Conservation (phyloP, 2,329 filamentous ascomycete species). For the Clonostachys solani region DNA sequence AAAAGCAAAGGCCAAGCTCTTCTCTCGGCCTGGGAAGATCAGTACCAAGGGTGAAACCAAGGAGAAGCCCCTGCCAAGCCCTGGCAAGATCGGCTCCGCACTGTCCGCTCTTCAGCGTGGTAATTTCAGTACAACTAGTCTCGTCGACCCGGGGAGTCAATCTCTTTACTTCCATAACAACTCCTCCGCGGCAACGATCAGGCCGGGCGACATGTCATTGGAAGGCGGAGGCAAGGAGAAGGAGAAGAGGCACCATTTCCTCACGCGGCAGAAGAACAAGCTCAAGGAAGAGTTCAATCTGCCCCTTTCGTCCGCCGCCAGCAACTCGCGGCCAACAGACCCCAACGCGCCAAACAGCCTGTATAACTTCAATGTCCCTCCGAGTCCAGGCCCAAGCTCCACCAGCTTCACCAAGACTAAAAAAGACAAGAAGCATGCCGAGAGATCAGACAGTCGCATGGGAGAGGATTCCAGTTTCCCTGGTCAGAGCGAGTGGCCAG, state of each 20-base stretch:
- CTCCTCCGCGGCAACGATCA: conserved; percentile 71
- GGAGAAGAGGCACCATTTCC: conserved; percentile 75
- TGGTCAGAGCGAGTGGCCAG: conserved; percentile 42
- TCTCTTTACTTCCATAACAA: conserved; percentile 74
- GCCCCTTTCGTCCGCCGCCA: conserved; percentile 70
- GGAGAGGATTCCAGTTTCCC: conserved; percentile 35
- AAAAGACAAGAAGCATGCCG: conserved; percentile 80
- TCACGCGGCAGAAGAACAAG: conserved; percentile 77
- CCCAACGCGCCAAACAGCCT: conserved; percentile 70
- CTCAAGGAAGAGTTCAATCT: conserved; percentile 70
- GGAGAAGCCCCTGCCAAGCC: conserved; percentile 66
- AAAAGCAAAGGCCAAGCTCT: conserved; percentile 77
- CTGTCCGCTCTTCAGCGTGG: conserved; percentile 60
- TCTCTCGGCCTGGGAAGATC: conserved; percentile 74
- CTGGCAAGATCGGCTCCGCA: conserved; percentile 65
- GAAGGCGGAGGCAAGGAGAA: conserved; percentile 58
- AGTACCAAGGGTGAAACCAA: conserved; percentile 64
- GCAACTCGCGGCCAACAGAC: conserved; percentile 72
- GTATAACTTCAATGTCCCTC: conserved; percentile 73
- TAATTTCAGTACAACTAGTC: conserved; percentile 68
- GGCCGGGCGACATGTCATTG: conserved; percentile 51
- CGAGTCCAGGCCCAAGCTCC: conserved; percentile 63
- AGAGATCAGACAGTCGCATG: conserved; percentile 49
- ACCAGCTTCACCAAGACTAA: conserved; percentile 76
- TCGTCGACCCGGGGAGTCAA: conserved; percentile 52